Base-by-base conservation (phyloP, 495 filamentous ascomycete genomes). In the Neurospora sp. region DNA sequence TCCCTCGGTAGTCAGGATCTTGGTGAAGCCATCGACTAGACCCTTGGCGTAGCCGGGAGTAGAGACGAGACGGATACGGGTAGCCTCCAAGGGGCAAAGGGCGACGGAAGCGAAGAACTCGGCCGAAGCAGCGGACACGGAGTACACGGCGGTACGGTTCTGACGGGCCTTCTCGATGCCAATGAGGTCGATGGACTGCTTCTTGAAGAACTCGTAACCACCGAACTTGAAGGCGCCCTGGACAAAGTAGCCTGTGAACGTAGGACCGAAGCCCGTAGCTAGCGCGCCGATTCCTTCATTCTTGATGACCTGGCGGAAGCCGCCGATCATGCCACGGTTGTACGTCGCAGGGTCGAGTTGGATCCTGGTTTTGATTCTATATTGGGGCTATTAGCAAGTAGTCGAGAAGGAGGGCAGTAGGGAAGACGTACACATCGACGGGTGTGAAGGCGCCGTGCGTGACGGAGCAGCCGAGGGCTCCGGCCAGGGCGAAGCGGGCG, bases 361-460 rank as follows among this genome's bases (percentile, higher is more conserved):
- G 76, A 91, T 91, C 79, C 91, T 83, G 77, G 91, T 93, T 83
- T 92, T 93, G 83, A 93, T 89, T 76, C 89, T 91, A 78, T 20
- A 46, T 37, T 38, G 18, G 59, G 71, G 76, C 74, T 75, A 75
- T 77, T 77, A 74, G 46, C 73, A 69, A 71, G 35, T 37, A 8
- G 68, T 39, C 27, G 39, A 22, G 59, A 37, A 37, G 59, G n/a
- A 69, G 65, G 53, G 39, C 48, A 69, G 38, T 65, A 69, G 72
- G 59, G 44, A 73, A 72, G 71, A 87, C 92, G 88, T 91, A 94
- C 92, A 94, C 93, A 85, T 96, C 92, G 76, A 94, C 91, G 74
- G 93, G 93, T 71, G 92, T 94, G 77, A 93, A 86, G 80, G 86
- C 88, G 77, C 91, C 92, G 85, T 94, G 93, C 74, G 93, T 96